Conservation (phyloP, 2,329 filamentous ascomycete species). For the Penicillium sp. region DNA sequence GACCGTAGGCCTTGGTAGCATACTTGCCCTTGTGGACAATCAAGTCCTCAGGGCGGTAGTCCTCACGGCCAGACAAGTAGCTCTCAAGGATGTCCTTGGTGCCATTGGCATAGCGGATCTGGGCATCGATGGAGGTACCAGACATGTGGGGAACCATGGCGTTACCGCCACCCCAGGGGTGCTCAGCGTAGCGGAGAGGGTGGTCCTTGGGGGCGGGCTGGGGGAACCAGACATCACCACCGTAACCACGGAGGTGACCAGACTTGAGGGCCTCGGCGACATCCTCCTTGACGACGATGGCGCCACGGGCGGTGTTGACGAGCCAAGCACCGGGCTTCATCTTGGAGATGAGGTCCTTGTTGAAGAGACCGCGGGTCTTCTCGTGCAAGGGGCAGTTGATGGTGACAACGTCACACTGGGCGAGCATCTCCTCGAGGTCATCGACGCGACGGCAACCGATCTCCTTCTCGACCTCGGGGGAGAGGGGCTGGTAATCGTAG, state of each 20-base stretch:
- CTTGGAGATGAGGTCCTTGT: slow-evolving; percentile 97
- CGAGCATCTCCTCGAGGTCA: slow-evolving; percentile 84
- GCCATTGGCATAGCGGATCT: slow-evolving; percentile 84
- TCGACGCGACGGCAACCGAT: slow-evolving; percentile 91
- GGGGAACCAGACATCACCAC: slow-evolving; percentile 73
- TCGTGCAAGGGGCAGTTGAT: slow-evolving; percentile 99
- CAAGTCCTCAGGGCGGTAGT: slow-evolving; percentile 86
- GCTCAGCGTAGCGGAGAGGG: slow-evolving; percentile 85
- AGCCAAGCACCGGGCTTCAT: slow-evolving; percentile 99
- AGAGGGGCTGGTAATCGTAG: slow-evolving; percentile 97
- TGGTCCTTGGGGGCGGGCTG: slow-evolving; percentile 95
- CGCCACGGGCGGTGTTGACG: slow-evolving; percentile 96
- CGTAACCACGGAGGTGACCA: slow-evolving; percentile 63
- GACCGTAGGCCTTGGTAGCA: slow-evolving; percentile 88
- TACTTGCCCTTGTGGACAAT: slow-evolving; percentile 90
- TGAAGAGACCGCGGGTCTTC: slow-evolving; percentile 93
- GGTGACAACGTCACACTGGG: slow-evolving; percentile 93
- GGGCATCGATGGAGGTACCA: slow-evolving; percentile 95
- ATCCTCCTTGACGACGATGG: slow-evolving; percentile 99
- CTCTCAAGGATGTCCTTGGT: slow-evolving; percentile 85
- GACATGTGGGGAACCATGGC: slow-evolving; percentile 99
- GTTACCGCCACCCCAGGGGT: slow-evolving; percentile 94
- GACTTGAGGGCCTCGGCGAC: slow-evolving; percentile 88
- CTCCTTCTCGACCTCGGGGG: slow-evolving; percentile 81
- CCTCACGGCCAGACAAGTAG: slow-evolving; percentile 81